Evolutionary conservation across 306 rosid species (phyloP).

Genomic region (Quercus parvula): DNA sequence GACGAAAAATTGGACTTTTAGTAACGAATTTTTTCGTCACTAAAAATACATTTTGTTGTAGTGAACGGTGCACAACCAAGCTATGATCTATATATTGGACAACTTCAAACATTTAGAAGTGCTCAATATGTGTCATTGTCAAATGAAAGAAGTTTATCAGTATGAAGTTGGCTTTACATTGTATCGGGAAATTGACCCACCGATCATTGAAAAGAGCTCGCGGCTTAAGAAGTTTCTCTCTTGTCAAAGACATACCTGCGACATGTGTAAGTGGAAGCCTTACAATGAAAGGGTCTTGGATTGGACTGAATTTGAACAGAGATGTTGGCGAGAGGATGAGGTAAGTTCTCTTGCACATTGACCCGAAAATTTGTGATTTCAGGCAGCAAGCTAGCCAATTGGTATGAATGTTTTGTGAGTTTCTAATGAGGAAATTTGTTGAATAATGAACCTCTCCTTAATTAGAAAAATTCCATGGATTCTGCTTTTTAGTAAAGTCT

Average conservation of each 20-base stretch:
- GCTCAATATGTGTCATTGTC: conserved; percentile 20
- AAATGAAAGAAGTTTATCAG: too few relatives aligned
- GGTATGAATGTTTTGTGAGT: too few relatives aligned
- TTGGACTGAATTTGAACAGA: neutral
- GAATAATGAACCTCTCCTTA: too few relatives aligned
- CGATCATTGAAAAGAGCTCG: neutral
- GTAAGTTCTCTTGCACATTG: neutral
- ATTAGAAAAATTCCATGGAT: too few relatives aligned
- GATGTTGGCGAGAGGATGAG: neutral
- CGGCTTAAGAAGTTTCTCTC: neutral
- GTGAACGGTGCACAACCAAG: conserved; percentile 6
- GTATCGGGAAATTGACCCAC: neutral
- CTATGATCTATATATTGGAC: neutral
- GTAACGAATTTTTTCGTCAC: too few relatives aligned
- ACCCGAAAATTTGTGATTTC: neutral
- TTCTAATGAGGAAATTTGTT: too few relatives aligned
- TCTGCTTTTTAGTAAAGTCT: too few relatives aligned
- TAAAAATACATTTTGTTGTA: too few relatives aligned
- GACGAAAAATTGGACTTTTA: too few relatives aligned
- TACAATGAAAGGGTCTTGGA: neutral
- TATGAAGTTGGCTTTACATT: neutral
- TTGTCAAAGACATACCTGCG: neutral
- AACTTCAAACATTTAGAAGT: conserved; percentile 7
- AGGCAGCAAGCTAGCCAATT: too few relatives aligned
- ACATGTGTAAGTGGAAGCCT: neutral